Conservation (phyloP, 129 eudicot species). For the Silybum marianum region DNA sequence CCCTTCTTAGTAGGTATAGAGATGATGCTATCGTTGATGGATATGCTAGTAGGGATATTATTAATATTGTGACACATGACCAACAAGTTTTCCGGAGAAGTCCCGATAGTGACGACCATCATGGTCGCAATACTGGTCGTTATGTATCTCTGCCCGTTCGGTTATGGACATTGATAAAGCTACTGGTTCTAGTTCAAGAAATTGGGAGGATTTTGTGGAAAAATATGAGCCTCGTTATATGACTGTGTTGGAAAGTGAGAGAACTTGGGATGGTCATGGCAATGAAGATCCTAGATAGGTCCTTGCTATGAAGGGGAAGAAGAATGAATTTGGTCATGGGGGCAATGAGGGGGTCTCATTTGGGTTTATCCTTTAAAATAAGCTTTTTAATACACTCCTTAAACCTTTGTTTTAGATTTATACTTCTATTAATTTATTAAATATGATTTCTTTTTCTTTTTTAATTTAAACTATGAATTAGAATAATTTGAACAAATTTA, state of each 20-base stretch:
- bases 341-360: constrained; percentile 1
- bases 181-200: constrained; percentile 1
- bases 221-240: constrained; percentile 30
- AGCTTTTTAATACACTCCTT: neutral
- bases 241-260: constrained; percentile 17
- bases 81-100: constrained; percentile 15
- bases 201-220: constrained; percentile 15
- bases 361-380: neutral
- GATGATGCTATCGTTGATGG: constrained; percentile 36
- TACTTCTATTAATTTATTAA: neutral
- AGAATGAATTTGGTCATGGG: constrained; percentile 11
- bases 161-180: neutral
- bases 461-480: neutral
- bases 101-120: constrained; percentile 16
- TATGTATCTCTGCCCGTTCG: constrained; percentile 9
- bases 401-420: neutral
- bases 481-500: neutral
- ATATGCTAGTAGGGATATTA: constrained; percentile 35
- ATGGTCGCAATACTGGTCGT: constrained; percentile 14
- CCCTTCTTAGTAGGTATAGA: constrained; percentile 40
- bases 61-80: constrained; percentile 24
- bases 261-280: constrained; percentile 32
- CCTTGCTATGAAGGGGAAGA: constrained; percentile 28
- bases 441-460: neutral
- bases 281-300: constrained; percentile 39